A percentile compares a stretch with the other conserved stretches of the same genome.
Evolutionary conservation across 202 grass and related monocot species (phyloP).

Genomic region (Schoenoplectus tabernaemontani): DNA sequence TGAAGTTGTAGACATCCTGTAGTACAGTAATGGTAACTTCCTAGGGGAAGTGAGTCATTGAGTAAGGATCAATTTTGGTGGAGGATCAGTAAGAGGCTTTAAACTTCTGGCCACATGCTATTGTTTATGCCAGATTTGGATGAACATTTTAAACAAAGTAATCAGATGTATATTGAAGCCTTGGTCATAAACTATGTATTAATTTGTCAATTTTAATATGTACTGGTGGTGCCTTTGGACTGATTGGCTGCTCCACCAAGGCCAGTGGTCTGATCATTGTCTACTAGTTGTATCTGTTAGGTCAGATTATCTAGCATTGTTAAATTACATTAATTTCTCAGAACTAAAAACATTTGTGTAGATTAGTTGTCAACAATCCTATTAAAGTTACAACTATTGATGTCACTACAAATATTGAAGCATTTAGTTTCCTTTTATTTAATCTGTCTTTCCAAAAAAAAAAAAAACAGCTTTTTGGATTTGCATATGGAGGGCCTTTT

Average conservation of each 20-base stretch:
- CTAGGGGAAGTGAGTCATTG: background rate
- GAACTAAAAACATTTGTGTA: background rate
- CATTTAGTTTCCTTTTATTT: background rate
- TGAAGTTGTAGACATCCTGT: background rate
- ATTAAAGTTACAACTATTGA: background rate
- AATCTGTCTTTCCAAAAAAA: background rate
- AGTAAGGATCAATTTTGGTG: background rate
- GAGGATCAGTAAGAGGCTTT: background rate
- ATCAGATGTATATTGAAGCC: background rate
- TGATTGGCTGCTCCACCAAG: background rate
- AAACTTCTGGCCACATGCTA: background rate
- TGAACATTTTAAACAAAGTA: background rate
- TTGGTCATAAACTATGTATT: background rate
- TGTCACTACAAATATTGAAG: background rate
- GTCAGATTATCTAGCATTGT: background rate
- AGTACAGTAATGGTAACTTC: background rate
- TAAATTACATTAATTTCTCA: background rate
- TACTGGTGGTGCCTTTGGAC: background rate
- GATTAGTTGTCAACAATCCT: background rate
- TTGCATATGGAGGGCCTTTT: slow-evolving; percentile 85
- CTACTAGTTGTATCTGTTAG: background rate
- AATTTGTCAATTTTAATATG: background rate
- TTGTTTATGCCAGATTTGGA: background rate
- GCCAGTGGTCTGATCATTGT: background rate
- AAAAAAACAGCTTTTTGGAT: slow-evolving; percentile 56